Conservation (phyloP, 2,329 filamentous ascomycete genomes). For the Periconia macrospinosa region DNA sequence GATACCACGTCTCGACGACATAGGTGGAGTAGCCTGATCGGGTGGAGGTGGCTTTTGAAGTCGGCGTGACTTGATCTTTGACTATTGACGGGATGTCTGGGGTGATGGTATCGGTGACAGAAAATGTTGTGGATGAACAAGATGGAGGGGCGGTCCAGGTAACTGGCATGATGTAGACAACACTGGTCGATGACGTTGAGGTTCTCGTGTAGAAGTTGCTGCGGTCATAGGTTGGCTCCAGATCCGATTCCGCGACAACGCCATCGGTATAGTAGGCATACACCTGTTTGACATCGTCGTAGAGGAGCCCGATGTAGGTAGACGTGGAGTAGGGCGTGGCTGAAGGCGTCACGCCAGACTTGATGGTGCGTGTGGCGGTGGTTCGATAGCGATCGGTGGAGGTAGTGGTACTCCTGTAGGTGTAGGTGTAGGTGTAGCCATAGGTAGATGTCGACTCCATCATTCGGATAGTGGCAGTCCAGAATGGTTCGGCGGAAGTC, state of each 20-base stretch:
- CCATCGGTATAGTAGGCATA: slow-evolving; percentile 24
- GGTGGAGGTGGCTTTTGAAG: slow-evolving; percentile 16
- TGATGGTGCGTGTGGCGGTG: slow-evolving; percentile 16
- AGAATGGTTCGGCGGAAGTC: slow-evolving; percentile 12
- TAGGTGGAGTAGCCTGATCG: slow-evolving; percentile 12
- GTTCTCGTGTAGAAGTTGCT: slow-evolving; percentile 7
- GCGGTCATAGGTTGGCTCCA: slow-evolving; percentile 19
- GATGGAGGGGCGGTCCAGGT: slow-evolving; percentile 33
- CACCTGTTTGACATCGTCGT: slow-evolving; percentile 16
- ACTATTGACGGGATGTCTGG: slow-evolving; percentile 28
- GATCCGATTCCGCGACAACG: slow-evolving; percentile 27
- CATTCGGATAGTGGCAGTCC: slow-evolving; percentile 27
- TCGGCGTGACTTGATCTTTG: slow-evolving; percentile 24
- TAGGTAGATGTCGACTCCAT: slow-evolving; percentile 15
- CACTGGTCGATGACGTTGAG: slow-evolving; percentile 9
- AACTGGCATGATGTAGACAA: slow-evolving; percentile 29
- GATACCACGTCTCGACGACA: slow-evolving; percentile 26
- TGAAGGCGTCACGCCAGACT: slow-evolving; percentile 28
- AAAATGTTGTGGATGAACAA: slow-evolving; percentile 25
- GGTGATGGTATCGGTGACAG: slow-evolving; percentile 5
- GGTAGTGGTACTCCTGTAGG: background rate
- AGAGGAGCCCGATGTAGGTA: slow-evolving; percentile 1
- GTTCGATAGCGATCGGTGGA: background rate
- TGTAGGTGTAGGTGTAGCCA: slow-evolving; percentile 17
- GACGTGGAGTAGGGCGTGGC: slow-evolving; percentile 19